phyloP scores from a whole-genome alignment of 2,329 filamentous ascomycete species.

The Alternaria sp. region DNA sequence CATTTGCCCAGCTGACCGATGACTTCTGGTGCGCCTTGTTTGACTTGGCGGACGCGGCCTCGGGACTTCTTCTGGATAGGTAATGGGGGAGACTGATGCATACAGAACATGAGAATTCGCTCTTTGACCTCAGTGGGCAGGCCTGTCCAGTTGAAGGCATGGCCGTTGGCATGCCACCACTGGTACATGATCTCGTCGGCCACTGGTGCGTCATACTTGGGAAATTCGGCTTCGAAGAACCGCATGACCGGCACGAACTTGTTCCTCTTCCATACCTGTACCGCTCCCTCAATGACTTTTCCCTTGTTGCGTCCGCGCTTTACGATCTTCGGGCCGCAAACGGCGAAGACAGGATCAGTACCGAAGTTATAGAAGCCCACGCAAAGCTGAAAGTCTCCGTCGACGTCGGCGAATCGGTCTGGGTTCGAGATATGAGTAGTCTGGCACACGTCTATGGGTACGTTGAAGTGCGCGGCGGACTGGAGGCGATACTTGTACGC shows the following conservation, averaged over 20 bases:
- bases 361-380: conserved; percentile 17
- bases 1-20: conserved; percentile 23
- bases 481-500: conserved; percentile 12
- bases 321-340: neutral
- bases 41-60: neutral
- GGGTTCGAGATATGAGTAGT: neutral
- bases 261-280: neutral
- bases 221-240: conserved; percentile 16
- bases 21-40: conserved; percentile 20
- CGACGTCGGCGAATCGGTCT: neutral
- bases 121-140: conserved; percentile 39
- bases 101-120: conserved; percentile 26
- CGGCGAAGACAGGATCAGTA: neutral
- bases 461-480: conserved; percentile 9
- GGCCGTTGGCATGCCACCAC: conserved; percentile 35
- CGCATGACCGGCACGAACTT: conserved; percentile 3
- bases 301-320: neutral
- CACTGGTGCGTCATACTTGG: neutral
- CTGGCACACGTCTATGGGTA: conserved; percentile 9
- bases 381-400: neutral
- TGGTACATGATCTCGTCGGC: conserved; percentile 3
- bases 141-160: conserved; percentile 31
- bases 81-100: conserved; percentile 6
- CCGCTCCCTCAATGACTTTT: neutral
- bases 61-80: neutral